Percentiles rank a stretch among this genome's conserved stretches.
phyloP scores from a whole-genome alignment of 2,329 filamentous ascomycete genomes.

The Lecanicillium sp. region DNA sequence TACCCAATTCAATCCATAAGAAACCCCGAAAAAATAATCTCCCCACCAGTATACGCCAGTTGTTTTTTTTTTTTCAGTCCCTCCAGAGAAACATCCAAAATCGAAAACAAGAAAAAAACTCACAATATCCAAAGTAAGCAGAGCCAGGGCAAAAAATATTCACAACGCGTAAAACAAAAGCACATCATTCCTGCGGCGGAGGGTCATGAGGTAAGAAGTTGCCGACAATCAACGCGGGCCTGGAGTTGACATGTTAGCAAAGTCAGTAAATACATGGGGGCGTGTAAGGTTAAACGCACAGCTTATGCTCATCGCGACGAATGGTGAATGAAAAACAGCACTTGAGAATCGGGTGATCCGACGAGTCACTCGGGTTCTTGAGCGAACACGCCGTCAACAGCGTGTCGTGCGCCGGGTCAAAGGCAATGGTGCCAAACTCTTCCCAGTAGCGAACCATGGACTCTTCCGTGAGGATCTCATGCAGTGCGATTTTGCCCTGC shows the following conservation, averaged over 20 bases:
- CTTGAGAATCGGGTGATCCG: conserved; percentile 66
- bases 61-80: too few relatives aligned
- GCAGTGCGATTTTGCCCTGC: conserved; percentile 86
- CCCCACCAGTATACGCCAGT: too few relatives aligned
- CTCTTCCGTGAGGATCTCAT: conserved; percentile 92
- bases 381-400: conserved; percentile 89
- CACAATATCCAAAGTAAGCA: background rate
- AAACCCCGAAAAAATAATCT: too few relatives aligned
- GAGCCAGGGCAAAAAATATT: background rate
- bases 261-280: too few relatives aligned
- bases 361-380: conserved; percentile 68
- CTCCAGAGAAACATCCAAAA: too few relatives aligned
- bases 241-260: conserved; percentile 36
- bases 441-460: conserved; percentile 97
- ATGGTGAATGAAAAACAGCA: conserved; percentile 99
- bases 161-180: background rate
- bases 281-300: too few relatives aligned
- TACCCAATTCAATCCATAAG: too few relatives aligned
- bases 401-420: conserved; percentile 88
- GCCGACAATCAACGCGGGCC: conserved; percentile 88
- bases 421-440: conserved; percentile 96
- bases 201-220: conserved; percentile 90
- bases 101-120: background rate
- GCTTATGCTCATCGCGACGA: conserved; percentile 86
- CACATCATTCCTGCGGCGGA: conserved; percentile 13